These are phyloP conservation scores for Dioscorea dumetorum DNA, from an alignment of 106 monocot species.

Conservation along the genomic window DNA sequence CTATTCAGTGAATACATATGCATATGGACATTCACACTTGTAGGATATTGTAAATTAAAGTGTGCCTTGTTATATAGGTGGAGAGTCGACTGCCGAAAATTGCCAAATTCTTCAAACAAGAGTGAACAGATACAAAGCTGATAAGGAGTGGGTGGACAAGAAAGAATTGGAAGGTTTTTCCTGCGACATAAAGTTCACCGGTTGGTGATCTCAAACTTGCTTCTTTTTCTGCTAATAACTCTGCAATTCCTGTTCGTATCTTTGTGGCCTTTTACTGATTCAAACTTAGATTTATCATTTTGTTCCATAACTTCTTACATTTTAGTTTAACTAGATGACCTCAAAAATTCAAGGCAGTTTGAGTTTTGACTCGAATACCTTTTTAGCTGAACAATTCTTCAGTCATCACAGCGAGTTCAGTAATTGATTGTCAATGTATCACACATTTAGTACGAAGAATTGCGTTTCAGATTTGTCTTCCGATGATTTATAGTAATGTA, in stretches of 20 bases:
- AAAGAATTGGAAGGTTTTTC: conserved; percentile 74
- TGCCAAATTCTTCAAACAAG: conserved; percentile 96
- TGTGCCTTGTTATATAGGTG: conserved; percentile 34
- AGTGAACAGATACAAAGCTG: conserved; percentile 81
- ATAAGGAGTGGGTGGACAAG: conserved; percentile 62
- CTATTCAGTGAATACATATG: not conserved
- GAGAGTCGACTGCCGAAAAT: conserved; percentile 78
- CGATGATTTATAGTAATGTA: no score
- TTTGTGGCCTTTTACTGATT: no score
- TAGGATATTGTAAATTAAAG: not conserved
- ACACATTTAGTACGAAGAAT: no score
- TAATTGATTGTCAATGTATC: no score
- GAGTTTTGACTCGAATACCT: conserved; percentile 13
- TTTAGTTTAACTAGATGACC: no score
- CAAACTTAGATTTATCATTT: no score
- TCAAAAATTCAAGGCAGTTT: no score
- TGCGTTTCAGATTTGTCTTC: no score
- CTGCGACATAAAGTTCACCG: conserved; percentile 89
- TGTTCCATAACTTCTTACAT: no score
- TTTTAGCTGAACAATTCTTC: conserved; percentile 54
- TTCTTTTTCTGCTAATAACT: no score
- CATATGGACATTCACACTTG: not conserved
- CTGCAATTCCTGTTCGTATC: no score
- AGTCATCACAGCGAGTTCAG: no score
- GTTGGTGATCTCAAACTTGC: conserved; percentile 12